phyloP scores from a whole-genome alignment of 2,329 filamentous ascomycete genomes.

The Davidsoniella virescens region DNA sequence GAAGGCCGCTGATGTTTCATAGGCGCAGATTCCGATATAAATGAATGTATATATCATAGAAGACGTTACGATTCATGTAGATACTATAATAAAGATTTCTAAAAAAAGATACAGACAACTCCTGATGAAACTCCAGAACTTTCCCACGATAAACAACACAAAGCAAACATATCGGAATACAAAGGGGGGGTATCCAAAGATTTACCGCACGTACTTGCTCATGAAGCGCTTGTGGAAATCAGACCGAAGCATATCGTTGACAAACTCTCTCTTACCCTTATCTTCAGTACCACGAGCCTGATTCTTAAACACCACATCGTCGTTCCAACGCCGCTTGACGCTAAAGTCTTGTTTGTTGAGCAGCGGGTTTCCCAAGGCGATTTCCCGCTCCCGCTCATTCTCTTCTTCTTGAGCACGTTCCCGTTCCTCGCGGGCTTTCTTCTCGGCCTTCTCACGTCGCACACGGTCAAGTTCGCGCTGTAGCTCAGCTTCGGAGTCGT shows the following conservation, averaged over 20 bases:
- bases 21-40: neutral
- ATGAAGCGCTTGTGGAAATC: slow-evolving; percentile 99
- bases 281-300: slow-evolving; percentile 91
- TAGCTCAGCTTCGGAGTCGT: slow-evolving; percentile 75
- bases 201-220: slow-evolving; percentile 47
- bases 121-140: neutral
- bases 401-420: slow-evolving; percentile 68
- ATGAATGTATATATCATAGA: neutral
- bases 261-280: slow-evolving; percentile 83
- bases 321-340: slow-evolving; percentile 88
- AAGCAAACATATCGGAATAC: neutral
- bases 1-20: slow-evolving; percentile 16
- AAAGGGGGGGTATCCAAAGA: neutral
- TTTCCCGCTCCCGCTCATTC: slow-evolving; percentile 70
- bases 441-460: slow-evolving; percentile 65
- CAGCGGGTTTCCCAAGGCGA: slow-evolving; percentile 81
- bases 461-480: slow-evolving; percentile 92
- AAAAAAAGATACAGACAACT: slow-evolving; percentile 13
- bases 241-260: slow-evolving; percentile 87
- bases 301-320: slow-evolving; percentile 98
- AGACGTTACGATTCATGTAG: neutral
- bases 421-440: slow-evolving; percentile 41
- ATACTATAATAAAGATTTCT: neutral
- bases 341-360: slow-evolving; percentile 80
- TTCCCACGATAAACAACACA: neutral